Evolutionary conservation across 805 yeast species (phyloP).

Genomic region (Brettanomyces bruxellensis): DNA sequence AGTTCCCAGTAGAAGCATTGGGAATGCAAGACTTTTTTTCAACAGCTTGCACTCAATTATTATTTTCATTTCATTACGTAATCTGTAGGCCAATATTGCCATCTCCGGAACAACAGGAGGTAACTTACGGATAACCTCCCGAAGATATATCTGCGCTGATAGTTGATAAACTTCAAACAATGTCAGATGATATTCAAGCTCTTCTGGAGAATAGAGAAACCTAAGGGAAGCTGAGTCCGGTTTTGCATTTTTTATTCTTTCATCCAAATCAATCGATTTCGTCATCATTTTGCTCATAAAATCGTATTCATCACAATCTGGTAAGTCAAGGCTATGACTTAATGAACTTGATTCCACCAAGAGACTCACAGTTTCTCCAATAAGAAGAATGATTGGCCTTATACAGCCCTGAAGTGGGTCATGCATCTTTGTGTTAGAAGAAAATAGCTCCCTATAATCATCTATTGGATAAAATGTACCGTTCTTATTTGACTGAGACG

Average conservation of each 20-base stretch:
- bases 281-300: constrained; percentile 9
- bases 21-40: constrained; percentile 27
- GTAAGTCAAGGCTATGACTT: constrained; percentile 10
- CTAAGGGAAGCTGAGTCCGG: constrained; percentile 14
- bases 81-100: constrained; percentile 10
- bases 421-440: constrained; percentile 9
- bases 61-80: constrained; percentile 11
- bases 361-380: constrained; percentile 30
- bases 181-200: constrained; percentile 23
- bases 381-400: constrained; percentile 26
- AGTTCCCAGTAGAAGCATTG: constrained; percentile 29
- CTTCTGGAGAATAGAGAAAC: constrained; percentile 12
- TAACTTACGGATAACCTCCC: constrained; percentile 16
- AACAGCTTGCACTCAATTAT: constrained; percentile 8
- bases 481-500: constrained; percentile 27
- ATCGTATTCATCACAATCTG: constrained; percentile 16
- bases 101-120: constrained; percentile 22
- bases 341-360: constrained; percentile 15
- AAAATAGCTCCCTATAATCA: constrained; percentile 24
- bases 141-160: constrained; percentile 17
- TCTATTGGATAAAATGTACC: constrained; percentile 29
- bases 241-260: constrained; percentile 8
- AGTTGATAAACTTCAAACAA: constrained; percentile 27
- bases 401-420: constrained; percentile 36
- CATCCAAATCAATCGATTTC: constrained; percentile 10